Evolutionary conservation across 768 basidiomycete genomes (phyloP).

Genomic region (Calocybe cyanea): DNA sequence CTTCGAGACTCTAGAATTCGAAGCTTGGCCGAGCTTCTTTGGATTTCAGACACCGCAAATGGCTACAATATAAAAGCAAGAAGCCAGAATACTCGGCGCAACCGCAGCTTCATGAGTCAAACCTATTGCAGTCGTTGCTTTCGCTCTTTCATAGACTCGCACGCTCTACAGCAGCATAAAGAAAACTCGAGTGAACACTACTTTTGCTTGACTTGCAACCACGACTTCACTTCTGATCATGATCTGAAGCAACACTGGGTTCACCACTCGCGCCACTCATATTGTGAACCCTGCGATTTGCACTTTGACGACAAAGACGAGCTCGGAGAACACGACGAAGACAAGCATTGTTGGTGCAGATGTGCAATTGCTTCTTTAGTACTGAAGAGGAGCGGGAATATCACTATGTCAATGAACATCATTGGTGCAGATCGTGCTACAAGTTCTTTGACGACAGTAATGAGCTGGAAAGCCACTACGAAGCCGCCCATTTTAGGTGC

Average conservation of each 20-base stretch:
- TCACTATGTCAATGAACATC: too few species aligned
- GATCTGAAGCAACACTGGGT: constrained; percentile 49
- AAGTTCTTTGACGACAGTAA: constrained; percentile 34
- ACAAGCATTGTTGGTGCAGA: too few species aligned
- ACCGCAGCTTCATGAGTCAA: too few species aligned
- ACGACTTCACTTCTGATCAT: constrained; percentile 37
- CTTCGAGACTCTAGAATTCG: too few species aligned
- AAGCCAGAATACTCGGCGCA: too few species aligned
- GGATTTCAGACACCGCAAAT: too few species aligned
- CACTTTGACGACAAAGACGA: constrained; percentile 33
- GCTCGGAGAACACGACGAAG: constrained; percentile 37
- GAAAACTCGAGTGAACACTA: constrained; percentile 35
- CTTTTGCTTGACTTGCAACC: constrained; percentile 40
- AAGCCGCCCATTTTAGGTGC: too few species aligned
- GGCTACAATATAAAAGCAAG: too few species aligned
- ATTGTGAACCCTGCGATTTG: constrained; percentile 47
- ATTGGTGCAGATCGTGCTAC: constrained; percentile 39
- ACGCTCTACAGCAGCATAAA: constrained; percentile 32
- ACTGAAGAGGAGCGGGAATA: too few species aligned
- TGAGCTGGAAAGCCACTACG: too few species aligned
- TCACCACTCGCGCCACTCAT: constrained; percentile 33
- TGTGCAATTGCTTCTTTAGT: too few species aligned
- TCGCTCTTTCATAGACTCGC: constrained; percentile 4
- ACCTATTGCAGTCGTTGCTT: constrained; percentile 39
- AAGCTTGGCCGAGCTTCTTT: too few species aligned